Percentiles rank a stretch among this genome's conserved stretches.
These are phyloP conservation scores for Trichoderma atrobrunneum DNA, from an alignment of 2,329 filamentous ascomycete genomes.

Conservation along the genomic window DNA sequence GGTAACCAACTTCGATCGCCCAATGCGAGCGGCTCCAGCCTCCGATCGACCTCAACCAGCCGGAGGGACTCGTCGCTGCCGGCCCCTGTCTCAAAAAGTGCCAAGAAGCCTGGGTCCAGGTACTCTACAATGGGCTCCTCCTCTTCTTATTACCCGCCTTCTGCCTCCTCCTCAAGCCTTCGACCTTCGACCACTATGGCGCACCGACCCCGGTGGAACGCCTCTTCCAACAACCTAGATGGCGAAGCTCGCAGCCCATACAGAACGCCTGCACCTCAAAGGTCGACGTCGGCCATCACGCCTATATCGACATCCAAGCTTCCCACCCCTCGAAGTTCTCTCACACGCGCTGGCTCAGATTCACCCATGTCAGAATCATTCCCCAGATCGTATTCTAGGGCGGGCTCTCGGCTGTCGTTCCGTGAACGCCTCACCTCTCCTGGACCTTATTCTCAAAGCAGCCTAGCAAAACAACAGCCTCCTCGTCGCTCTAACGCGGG, in stretches of 20 bases:
- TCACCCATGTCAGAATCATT: conserved; percentile 45
- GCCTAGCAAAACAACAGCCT: conserved; percentile 48
- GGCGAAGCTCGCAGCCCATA: conserved; percentile 65
- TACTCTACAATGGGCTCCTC: conserved; percentile 38
- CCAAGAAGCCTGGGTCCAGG: conserved; percentile 43
- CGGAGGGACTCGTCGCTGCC: conserved; percentile 51
- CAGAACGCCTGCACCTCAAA: conserved; percentile 42
- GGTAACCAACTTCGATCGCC: conserved; percentile 46
- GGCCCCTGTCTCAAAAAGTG: conserved; percentile 39
- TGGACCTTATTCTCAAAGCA: conserved; percentile 47
- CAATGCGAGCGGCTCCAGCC: conserved; percentile 46
- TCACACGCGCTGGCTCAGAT: conserved; percentile 45
- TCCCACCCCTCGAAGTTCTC: conserved; percentile 48
- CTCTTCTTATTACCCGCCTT: conserved; percentile 38
- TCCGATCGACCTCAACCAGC: conserved; percentile 44
- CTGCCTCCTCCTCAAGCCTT: conserved; percentile 37
- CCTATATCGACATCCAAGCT: conserved; percentile 46
- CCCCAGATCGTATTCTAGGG: conserved; percentile 42
- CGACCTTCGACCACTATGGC: conserved; percentile 47
- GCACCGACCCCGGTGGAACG: conserved; percentile 70
- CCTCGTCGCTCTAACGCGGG: conserved; percentile 54
- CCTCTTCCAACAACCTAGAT: conserved; percentile 60
- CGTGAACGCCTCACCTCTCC: conserved; percentile 52
- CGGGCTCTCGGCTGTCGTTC: conserved; percentile 49
- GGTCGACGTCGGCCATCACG: conserved; percentile 43